Evolutionary conservation across 495 filamentous ascomycete species (phyloP).

Genomic region (Penicillium lagena): DNA sequence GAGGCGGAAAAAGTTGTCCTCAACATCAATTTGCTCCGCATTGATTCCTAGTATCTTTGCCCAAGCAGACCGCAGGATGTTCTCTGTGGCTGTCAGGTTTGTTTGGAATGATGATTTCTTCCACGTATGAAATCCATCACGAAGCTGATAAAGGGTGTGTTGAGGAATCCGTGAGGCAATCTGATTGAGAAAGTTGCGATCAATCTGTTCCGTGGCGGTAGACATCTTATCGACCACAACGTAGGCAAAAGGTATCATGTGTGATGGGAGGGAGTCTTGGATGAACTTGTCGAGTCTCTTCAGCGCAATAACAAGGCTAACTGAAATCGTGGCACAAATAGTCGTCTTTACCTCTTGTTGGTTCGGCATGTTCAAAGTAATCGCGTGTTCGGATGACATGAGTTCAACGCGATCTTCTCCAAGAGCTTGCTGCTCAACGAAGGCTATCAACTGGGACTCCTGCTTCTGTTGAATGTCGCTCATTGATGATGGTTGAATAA

Average conservation of each 20-base stretch:
- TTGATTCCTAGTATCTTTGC: slow-evolving; percentile 32
- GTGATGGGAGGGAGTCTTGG: slow-evolving; percentile 28
- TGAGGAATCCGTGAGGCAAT: slow-evolving; percentile 18
- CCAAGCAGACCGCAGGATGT: slow-evolving; percentile 39
- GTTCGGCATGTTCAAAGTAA: slow-evolving; percentile 3
- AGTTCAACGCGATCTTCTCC: slow-evolving; percentile 17
- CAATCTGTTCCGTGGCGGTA: slow-evolving; percentile 9
- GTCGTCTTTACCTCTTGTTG: background rate
- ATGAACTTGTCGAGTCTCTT: slow-evolving; percentile 31
- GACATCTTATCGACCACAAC: slow-evolving; percentile 27
- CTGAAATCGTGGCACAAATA: slow-evolving; percentile 13
- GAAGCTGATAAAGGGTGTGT: slow-evolving; percentile 11
- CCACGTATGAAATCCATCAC: slow-evolving; percentile 18
- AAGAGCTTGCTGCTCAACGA: slow-evolving; percentile 18
- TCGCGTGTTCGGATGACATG: slow-evolving; percentile 10
- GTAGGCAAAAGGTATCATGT: slow-evolving; percentile 34
- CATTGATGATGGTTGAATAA: slow-evolving; percentile 8
- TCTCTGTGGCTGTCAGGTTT: slow-evolving; percentile 27
- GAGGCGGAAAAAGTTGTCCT: slow-evolving; percentile 42
- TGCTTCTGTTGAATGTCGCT: slow-evolving; percentile 1
- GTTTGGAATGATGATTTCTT: slow-evolving; percentile 10
- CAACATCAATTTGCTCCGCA: slow-evolving; percentile 28
- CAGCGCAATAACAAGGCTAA: slow-evolving; percentile 17
- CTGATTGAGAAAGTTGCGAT: slow-evolving; percentile 19
- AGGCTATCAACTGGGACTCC: slow-evolving; percentile 18